Percentiles rank a stretch among this genome's conserved stretches.
phyloP scores from a whole-genome alignment of 164 flowering plant species.

The Magnolia kwangsiensis region DNA sequence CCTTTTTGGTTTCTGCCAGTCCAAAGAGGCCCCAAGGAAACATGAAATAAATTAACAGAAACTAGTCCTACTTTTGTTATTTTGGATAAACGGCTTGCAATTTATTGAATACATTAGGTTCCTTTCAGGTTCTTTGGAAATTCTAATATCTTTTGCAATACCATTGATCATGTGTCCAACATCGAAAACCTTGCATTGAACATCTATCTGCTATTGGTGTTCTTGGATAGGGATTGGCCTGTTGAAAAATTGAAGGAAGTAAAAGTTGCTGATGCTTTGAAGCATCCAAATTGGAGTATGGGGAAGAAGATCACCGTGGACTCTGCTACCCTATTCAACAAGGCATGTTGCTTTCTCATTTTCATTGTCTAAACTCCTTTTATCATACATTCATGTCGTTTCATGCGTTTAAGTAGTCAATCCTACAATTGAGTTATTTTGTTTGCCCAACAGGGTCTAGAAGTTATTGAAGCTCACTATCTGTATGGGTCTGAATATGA shows the following conservation, averaged over 20 bases:
- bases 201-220: slow-evolving; percentile 1
- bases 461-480: slow-evolving; percentile 99
- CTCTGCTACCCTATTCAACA: slow-evolving; percentile 98
- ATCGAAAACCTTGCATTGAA: slow-evolving; percentile 1
- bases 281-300: slow-evolving; percentile 99
- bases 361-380: not conserved
- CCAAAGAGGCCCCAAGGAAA: too few species aligned
- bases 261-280: slow-evolving; percentile 94
- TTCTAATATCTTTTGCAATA: not conserved
- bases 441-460: slow-evolving; percentile 65
- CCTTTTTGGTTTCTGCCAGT: too few species aligned
- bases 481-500: slow-evolving; percentile 93
- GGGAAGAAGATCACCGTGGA: slow-evolving; percentile 97
- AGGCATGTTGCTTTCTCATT: slow-evolving; percentile 39
- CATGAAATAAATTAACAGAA: too few species aligned
- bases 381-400: not conserved
- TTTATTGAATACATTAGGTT: too few species aligned
- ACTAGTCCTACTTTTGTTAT: too few species aligned
- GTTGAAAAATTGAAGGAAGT: slow-evolving; percentile 91
- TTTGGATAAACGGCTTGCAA: too few species aligned
- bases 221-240: slow-evolving; percentile 80
- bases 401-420: not conserved
- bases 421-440: slow-evolving; percentile 8
- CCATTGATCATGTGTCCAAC: slow-evolving; percentile 3
- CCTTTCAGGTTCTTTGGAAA: not conserved